These are phyloP conservation scores for Colletotrichum falcatum DNA, from an alignment of 2,329 filamentous ascomycete genomes.

Conservation along the genomic window DNA sequence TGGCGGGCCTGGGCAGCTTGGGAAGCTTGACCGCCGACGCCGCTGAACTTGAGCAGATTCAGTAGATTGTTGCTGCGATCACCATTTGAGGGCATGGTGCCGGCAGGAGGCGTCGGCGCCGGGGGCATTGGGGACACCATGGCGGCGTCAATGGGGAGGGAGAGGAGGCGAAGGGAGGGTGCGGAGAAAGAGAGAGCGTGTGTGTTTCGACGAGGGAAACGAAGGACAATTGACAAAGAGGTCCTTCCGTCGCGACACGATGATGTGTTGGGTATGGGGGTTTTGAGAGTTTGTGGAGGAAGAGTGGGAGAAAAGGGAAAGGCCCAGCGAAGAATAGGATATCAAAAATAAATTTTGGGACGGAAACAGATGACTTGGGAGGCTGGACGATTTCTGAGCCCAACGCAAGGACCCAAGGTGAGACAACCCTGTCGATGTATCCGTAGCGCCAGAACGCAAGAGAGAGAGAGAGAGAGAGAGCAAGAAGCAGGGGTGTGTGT, in stretches of 20 bases:
- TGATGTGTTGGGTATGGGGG: not conserved
- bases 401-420: conserved; percentile 25
- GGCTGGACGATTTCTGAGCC: conserved; percentile 38
- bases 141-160: conserved; percentile 27
- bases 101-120: conserved; percentile 62
- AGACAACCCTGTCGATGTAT: conserved; percentile 34
- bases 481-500: conserved; percentile 27
- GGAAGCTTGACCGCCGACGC: conserved; percentile 46
- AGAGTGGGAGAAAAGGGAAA: conserved; percentile 12
- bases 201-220: conserved; percentile 36
- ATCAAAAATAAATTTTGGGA: conserved; percentile 39
- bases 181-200: conserved; percentile 1
- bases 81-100: conserved; percentile 51
- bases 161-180: conserved; percentile 28
- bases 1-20: conserved; percentile 41
- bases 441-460: conserved; percentile 3
- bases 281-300: conserved; percentile 6
- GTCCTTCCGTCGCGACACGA: conserved; percentile 39
- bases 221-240: conserved; percentile 33
- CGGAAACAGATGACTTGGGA: conserved; percentile 37
- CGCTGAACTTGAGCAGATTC: conserved; percentile 72
- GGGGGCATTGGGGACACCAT: conserved; percentile 59
- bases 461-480: not conserved
- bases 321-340: conserved; percentile 16
- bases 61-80: conserved; percentile 68